Evolutionary conservation across 2,329 filamentous ascomycete species (phyloP).

Genomic region (Lojkania enalia): DNA sequence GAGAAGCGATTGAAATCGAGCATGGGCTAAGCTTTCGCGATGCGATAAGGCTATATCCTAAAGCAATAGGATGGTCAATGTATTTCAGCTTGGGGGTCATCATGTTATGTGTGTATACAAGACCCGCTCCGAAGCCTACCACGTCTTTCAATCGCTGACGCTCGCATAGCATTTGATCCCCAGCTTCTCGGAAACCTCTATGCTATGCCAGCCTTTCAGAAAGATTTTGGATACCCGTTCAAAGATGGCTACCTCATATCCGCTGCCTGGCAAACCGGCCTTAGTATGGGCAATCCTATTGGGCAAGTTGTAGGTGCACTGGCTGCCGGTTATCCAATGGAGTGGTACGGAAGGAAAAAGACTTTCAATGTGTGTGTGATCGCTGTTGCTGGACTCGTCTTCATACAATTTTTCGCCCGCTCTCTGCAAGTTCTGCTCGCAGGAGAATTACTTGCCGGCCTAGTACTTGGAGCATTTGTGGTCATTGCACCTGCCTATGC

Average conservation of each 20-base stretch:
- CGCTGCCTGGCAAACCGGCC: conserved; percentile 46
- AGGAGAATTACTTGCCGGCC: conserved; percentile 62
- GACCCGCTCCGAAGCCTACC: neutral
- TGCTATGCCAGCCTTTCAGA: conserved; percentile 61
- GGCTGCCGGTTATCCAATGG: conserved; percentile 43
- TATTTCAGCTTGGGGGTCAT: conserved; percentile 64
- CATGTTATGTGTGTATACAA: conserved; percentile 52
- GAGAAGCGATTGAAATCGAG: conserved; percentile 40
- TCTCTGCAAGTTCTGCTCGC: conserved; percentile 60
- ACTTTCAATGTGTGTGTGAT: conserved; percentile 27
- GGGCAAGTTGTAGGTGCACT: conserved; percentile 62
- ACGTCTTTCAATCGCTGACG: conserved; percentile 4
- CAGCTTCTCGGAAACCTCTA: conserved; percentile 67
- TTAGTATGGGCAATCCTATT: conserved; percentile 58
- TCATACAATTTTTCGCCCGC: conserved; percentile 65
- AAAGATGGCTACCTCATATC: conserved; percentile 46
- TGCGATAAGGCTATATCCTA: conserved; percentile 50
- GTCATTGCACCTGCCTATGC: conserved; percentile 65
- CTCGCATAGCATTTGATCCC: conserved; percentile 58
- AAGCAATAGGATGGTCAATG: conserved; percentile 58
- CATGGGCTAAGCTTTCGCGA: conserved; percentile 41
- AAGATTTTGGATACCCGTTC: conserved; percentile 59
- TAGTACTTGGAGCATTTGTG: conserved; percentile 64
- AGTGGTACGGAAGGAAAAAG: conserved; percentile 39
- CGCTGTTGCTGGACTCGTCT: conserved; percentile 52